A percentile compares a stretch with the other conserved stretches of the same genome.
Conservation (phyloP, 1,284 basidiomycete genomes). For the Apiotrichum mycotoxinovorans region DNA sequence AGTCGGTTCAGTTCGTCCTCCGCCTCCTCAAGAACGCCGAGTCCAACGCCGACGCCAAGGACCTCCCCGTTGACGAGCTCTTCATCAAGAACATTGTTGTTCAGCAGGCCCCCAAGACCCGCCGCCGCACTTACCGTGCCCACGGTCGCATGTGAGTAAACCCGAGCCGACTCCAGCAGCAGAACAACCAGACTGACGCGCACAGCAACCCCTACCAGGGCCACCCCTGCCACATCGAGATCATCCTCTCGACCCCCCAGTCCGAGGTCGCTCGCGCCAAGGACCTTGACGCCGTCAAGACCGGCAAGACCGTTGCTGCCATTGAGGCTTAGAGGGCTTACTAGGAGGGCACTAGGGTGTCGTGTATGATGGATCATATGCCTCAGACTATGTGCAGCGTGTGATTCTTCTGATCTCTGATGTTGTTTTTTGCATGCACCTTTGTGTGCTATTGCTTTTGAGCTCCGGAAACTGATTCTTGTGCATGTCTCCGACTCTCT, state of each 20-base stretch:
- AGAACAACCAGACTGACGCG: not conserved
- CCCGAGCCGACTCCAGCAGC: not conserved
- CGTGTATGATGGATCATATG: slow-evolving; percentile 46
- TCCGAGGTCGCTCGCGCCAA: slow-evolving; percentile 84
- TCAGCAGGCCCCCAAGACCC: slow-evolving; percentile 99
- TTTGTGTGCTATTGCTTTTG: not conserved
- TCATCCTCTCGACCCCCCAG: slow-evolving; percentile 75
- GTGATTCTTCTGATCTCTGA: not conserved
- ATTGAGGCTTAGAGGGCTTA: slow-evolving; percentile 48
- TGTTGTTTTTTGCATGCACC: slow-evolving; percentile 6
- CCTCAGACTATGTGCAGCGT: slow-evolving; percentile 14
- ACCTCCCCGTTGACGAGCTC: slow-evolving; percentile 86
- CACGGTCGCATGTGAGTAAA: slow-evolving; percentile 72
- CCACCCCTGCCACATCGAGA: slow-evolving; percentile 90
- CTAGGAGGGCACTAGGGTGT: slow-evolving; percentile 28
- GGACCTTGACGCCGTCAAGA: slow-evolving; percentile 61
- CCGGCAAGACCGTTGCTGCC: slow-evolving; percentile 48
- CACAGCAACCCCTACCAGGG: slow-evolving; percentile 75
- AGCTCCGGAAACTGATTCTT: too few relatives aligned
- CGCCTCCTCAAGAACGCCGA: slow-evolving; percentile 98
- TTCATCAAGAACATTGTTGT: slow-evolving; percentile 96
- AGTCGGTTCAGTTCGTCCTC: slow-evolving; percentile 94
- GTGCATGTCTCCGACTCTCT: too few relatives aligned
- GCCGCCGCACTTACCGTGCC: slow-evolving; percentile 98
- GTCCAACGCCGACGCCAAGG: slow-evolving; percentile 98